Conservation (phyloP, 2,329 filamentous ascomycete species). For the Thermomyces lanuginosus region DNA sequence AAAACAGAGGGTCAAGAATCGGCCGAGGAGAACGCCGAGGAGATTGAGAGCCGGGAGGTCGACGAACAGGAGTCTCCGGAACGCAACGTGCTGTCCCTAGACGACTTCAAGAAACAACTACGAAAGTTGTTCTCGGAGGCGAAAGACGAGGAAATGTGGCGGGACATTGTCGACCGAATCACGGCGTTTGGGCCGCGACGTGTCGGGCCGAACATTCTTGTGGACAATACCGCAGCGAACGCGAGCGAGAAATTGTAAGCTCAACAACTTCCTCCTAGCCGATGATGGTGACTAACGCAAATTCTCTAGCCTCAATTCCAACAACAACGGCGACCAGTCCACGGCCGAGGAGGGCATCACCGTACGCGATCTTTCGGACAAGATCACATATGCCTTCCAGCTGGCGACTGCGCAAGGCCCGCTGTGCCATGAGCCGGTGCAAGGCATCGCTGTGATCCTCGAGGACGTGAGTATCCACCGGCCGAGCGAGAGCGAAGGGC, state of each 20-base stretch:
- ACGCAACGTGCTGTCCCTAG: conserved; percentile 47
- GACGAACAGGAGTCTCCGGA: conserved; percentile 44
- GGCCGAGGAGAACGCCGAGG: conserved; percentile 22
- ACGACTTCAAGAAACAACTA: conserved; percentile 64
- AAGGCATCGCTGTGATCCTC: conserved; percentile 80
- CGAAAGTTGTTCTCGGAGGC: conserved; percentile 47
- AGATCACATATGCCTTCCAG: conserved; percentile 86
- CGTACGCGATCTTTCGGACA: conserved; percentile 64
- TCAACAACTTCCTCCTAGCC: not conserved
- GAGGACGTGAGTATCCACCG: conserved; percentile 51
- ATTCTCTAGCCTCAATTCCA: conserved; percentile 22
- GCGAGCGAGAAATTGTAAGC: conserved; percentile 58
- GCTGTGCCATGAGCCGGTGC: conserved; percentile 80
- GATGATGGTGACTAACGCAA: conserved; percentile 4
- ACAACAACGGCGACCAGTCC: conserved; percentile 16
- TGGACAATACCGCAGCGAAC: conserved; percentile 61
- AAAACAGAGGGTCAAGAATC: too few relatives aligned
- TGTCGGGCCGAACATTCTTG: conserved; percentile 72
- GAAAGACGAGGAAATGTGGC: conserved; percentile 65
- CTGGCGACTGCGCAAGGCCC: conserved; percentile 77
- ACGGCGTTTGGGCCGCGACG: conserved; percentile 78
- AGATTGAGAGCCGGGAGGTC: conserved; percentile 26
- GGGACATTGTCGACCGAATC: conserved; percentile 59
- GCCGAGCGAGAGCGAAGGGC: conserved; percentile 25
- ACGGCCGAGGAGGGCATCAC: conserved; percentile 15